Evolutionary conservation across 192 early-diverging fungal species (phyloP), one percentile per base, ranked within the genome.

Genomic region (Podila epigama): DNA sequence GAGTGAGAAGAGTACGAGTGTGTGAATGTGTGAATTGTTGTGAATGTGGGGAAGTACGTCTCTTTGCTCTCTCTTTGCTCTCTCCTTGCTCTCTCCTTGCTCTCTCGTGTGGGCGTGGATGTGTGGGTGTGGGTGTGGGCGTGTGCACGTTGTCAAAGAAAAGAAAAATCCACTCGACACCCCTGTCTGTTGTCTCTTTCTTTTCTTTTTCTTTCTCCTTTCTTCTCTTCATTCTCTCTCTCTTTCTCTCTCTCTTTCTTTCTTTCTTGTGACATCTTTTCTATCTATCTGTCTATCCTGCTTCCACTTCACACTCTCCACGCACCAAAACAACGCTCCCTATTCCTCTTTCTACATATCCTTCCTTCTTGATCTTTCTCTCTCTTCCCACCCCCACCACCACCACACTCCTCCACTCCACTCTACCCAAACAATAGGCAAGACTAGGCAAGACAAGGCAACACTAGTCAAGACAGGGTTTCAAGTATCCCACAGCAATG

Each of bases 401-500:
- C n/a, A n/a, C n/a, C n/a, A n/a, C n/a, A n/a, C n/a, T n/a, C n/a
- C n/a, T n/a, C n/a, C n/a, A n/a, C n/a, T n/a, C n/a, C n/a, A n/a
- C n/a, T n/a, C n/a, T 48, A 48, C 44, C 44, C n/a, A 48, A 41
- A 41, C 15, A 15, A 44, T n/a, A n/a, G 15, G 15, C 4, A 13
- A 15, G 20, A 44, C 5, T 5, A 15, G n/a, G n/a, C n/a, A n/a
- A n/a, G n/a, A n/a, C n/a, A n/a, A n/a, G n/a, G n/a, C n/a, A n/a
- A n/a, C n/a, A n/a, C n/a, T n/a, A n/a, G n/a, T n/a, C n/a, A 15
- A 48, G 25, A 2, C 20, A 15, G 6, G 37, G 13, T 22, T 22
- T 22, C 44, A 20, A 48, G n/a, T 22, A 48, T 22, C 44, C 7
- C 7, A 48, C 20, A 18, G n/a, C 44, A 48, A 75, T 75, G 70